These are phyloP conservation scores for Phytophthora aleatoria DNA, from an alignment of 352 stramenopile genomes.

Conservation along the genomic window DNA sequence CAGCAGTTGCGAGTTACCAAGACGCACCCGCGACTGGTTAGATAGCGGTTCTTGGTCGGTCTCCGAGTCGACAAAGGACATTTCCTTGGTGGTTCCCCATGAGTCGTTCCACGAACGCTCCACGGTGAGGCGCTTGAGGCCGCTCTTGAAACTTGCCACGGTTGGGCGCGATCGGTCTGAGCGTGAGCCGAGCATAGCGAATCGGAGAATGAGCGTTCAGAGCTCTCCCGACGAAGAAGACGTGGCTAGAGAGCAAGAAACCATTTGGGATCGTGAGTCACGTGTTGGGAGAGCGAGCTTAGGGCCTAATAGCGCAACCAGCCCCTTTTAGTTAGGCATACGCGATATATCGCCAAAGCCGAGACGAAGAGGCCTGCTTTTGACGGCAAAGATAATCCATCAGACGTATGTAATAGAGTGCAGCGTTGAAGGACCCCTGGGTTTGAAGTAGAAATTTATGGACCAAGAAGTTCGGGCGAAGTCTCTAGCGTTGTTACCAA, in stretches of 20 bases:
- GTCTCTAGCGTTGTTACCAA: no score
- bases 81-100: conserved; percentile 28
- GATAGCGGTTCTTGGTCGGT: conserved; percentile 16
- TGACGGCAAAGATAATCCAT: conserved; percentile 5
- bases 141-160: conserved; percentile 33
- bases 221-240: not conserved
- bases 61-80: conserved; percentile 27
- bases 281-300: not conserved
- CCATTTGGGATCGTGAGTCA: conserved; percentile 34
- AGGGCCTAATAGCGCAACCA: no score
- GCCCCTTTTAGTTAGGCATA: not conserved
- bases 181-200: conserved; percentile 28
- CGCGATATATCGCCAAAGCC: conserved; percentile 5
- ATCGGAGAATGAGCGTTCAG: conserved; percentile 23
- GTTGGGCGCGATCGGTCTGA: conserved; percentile 21
- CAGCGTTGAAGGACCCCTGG: not conserved
- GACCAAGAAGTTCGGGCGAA: conserved; percentile 2
- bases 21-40: conserved; percentile 22
- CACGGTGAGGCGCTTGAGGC: conserved; percentile 24
- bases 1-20: conserved; percentile 24
- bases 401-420: conserved; percentile 26
- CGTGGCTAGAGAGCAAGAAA: conserved; percentile 18
- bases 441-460: conserved; percentile 16
- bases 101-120: conserved; percentile 33
- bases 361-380: conserved; percentile 17